phyloP scores from a whole-genome alignment of 495 filamentous ascomycete species.

The Penicillium coprophilum region DNA sequence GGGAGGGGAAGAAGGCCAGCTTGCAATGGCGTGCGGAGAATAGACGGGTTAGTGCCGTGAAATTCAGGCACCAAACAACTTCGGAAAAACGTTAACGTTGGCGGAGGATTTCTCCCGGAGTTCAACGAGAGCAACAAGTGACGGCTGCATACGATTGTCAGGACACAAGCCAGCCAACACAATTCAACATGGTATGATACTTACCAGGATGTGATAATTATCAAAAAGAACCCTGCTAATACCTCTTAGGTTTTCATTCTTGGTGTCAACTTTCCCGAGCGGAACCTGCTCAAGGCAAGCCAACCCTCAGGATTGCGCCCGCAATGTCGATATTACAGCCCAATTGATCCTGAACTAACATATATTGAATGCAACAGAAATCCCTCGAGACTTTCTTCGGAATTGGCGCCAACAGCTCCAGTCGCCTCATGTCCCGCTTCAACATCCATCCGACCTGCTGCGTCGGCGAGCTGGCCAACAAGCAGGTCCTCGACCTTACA shows the following conservation, averaged over 20 bases:
- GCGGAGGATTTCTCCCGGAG: constrained; percentile 35
- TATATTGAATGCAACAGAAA: constrained; percentile 53
- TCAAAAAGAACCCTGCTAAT: background rate
- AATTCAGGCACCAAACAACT: background rate
- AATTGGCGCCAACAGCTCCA: constrained; percentile 68
- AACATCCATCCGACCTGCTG: constrained; percentile 79
- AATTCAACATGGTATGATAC: constrained; percentile 36
- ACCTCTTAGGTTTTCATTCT: constrained; percentile 71
- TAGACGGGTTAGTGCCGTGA: background rate
- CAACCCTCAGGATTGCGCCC: constrained; percentile 16
- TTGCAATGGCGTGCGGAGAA: constrained; percentile 42
- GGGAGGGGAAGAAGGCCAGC: constrained; percentile 37
- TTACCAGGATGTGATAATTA: background rate
- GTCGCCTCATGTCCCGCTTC: constrained; percentile 78
- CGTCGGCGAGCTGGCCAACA: constrained; percentile 66
- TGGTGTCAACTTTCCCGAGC: constrained; percentile 80
- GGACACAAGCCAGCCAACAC: constrained; percentile 12
- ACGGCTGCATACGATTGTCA: constrained; percentile 9
- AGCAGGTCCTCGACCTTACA: constrained; percentile 75
- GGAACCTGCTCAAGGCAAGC: constrained; percentile 73
- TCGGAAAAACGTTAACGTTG: constrained; percentile 44
- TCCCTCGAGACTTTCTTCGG: constrained; percentile 88
- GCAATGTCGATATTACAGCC: constrained; percentile 5
- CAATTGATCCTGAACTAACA: constrained; percentile 19
- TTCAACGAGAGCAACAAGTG: constrained; percentile 18